Base-by-base conservation (phyloP, 345 rosid genomes). In the Hibiscus tridactylites region DNA sequence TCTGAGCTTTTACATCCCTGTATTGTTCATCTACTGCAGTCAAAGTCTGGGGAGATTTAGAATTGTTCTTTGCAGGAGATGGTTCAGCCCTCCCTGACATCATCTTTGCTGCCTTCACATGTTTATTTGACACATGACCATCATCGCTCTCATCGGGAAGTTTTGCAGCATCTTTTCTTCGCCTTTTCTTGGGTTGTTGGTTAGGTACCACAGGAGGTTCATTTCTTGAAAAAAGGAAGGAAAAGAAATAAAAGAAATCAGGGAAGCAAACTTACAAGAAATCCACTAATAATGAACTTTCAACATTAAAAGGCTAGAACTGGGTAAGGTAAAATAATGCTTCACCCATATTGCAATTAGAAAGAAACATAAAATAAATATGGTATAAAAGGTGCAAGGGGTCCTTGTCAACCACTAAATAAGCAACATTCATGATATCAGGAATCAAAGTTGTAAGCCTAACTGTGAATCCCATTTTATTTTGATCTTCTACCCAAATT, bases 161-260 rank as follows among this genome's bases (percentile, higher is more conserved):
- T 79, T 87, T 90, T 61, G 71, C 65, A 56, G 80, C 66, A 75
- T 91, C 97, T 81, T 84, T 93, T 79, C 92, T 87, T 80, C 85
- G 78, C 86, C 97, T 85, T 87, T 91, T 93, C 84, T 88, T 93
- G 2, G 84, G 85, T 78, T 88, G 88, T 79, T 84, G 88, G 68
- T 80, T 82, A 53, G 91, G 79, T 73, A 71, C 68, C 63, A 77
- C 75, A 63, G 85, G n/a, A 54, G 92, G 81, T 73, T 90, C 91
- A 70, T 76, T 91, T 82, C 88, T 87, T 68, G 59, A 68, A 28
- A 16, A 65, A 67, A 76, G 62, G 64, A 50, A 15, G 61, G 83
- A 56, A 56, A 56, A 56, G 13, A 35, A 69, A 29, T 15, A 19
- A 71, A 68, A 31, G 49, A 65, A 68, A 68, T 44, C 26, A 71